These are phyloP conservation scores for Candida golubevii DNA, from an alignment of 805 yeast genomes.

Conservation along the genomic window DNA sequence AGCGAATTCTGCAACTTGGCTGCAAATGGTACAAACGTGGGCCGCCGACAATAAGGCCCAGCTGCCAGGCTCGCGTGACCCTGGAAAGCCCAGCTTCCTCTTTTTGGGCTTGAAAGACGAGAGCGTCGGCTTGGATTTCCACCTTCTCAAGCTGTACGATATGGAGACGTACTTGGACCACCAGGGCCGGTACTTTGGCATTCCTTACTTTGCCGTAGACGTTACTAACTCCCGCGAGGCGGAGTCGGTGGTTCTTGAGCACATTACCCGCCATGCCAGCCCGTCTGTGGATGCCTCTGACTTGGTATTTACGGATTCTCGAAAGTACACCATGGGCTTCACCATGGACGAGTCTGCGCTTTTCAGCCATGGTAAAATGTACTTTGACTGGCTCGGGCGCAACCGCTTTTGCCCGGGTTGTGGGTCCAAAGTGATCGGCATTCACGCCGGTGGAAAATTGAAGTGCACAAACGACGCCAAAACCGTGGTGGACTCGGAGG, in stretches of 20 bases:
- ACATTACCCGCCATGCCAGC: constrained; percentile 7
- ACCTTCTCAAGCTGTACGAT: constrained; percentile 24
- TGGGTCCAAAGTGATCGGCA: constrained; percentile 58
- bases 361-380: constrained; percentile 78
- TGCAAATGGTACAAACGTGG: constrained; percentile 19
- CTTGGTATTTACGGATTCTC: constrained; percentile 27
- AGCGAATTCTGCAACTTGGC: constrained; percentile 13
- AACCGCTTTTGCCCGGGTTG: constrained; percentile 84
- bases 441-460: constrained; percentile 57
- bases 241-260: constrained; percentile 30
- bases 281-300: constrained; percentile 9
- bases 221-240: constrained; percentile 43
- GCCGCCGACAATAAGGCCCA: constrained; percentile 29
- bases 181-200: constrained; percentile 51
- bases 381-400: constrained; percentile 76
- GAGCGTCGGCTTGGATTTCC: constrained; percentile 38
- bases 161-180: constrained; percentile 37
- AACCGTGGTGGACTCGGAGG: neutral
- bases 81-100: constrained; percentile 34
- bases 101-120: constrained; percentile 43
- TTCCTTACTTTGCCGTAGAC: constrained; percentile 64
- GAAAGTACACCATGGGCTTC: constrained; percentile 36
- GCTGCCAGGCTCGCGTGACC: constrained; percentile 38
- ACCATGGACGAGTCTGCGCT: constrained; percentile 52
- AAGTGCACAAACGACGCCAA: constrained; percentile 17